phyloP scores from a whole-genome alignment of 345 rosid species.

The Sapria himalayana region DNA sequence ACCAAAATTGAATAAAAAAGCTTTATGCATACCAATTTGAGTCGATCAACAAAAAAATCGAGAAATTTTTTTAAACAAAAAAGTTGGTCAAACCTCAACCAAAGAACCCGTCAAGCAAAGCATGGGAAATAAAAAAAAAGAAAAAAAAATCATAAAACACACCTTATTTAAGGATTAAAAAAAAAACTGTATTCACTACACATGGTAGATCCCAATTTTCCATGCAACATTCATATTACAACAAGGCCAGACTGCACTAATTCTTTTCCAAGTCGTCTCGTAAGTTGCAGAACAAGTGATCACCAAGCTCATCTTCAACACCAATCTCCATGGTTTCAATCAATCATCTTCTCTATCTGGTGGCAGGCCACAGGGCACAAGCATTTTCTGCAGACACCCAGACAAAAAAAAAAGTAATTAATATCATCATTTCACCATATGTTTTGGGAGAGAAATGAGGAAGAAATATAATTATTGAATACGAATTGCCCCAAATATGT shows the following conservation, averaged over 20 bases:
- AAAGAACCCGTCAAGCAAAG: too few species aligned
- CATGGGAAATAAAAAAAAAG: too few species aligned
- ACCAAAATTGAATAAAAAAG: not conserved
- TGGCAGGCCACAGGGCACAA: conserved; percentile 81
- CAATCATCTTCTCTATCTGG: conserved; percentile 89
- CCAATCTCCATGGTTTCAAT: not conserved
- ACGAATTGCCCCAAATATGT: too few species aligned
- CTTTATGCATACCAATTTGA: not conserved
- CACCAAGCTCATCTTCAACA: not conserved
- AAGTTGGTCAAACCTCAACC: too few species aligned
- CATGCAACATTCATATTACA: not conserved
- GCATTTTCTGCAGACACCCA: conserved; percentile 63
- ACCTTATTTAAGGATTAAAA: too few species aligned
- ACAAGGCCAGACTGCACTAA: not conserved
- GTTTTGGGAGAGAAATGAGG: not conserved
- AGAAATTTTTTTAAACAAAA: too few species aligned
- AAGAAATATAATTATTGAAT: too few species aligned
- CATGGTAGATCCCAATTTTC: too few species aligned
- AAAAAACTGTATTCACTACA: too few species aligned
- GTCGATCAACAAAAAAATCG: not conserved
- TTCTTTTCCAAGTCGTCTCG: not conserved
- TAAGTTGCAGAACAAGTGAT: not conserved
- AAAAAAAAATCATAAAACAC: too few species aligned
- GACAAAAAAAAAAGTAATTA: not conserved
- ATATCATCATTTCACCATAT: not conserved